A percentile compares a stretch with the other conserved stretches of the same genome.
phyloP scores from a whole-genome alignment of 2,329 filamentous ascomycete genomes.

The Sarocladium kiliense region DNA sequence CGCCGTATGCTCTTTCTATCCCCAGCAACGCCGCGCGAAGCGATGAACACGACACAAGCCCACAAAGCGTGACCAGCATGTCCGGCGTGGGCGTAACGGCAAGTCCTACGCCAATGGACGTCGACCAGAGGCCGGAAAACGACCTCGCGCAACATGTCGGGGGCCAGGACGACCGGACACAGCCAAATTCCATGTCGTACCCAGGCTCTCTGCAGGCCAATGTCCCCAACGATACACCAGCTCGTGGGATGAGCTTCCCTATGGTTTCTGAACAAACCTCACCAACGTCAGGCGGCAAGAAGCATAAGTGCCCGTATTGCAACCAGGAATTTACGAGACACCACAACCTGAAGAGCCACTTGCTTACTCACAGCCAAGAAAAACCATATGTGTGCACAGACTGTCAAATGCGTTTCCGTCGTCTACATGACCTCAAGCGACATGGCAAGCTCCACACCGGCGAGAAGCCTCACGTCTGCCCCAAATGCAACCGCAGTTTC shows the following conservation, averaged over 20 bases:
- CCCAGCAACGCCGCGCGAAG: slow-evolving; percentile 25
- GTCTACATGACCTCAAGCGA: slow-evolving; percentile 90
- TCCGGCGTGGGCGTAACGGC: slow-evolving; percentile 39
- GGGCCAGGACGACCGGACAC: slow-evolving; percentile 45
- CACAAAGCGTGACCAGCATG: slow-evolving; percentile 39
- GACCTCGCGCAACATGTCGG: slow-evolving; percentile 31
- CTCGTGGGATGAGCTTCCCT: slow-evolving; percentile 53
- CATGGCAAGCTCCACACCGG: slow-evolving; percentile 96
- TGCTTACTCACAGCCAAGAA: slow-evolving; percentile 96
- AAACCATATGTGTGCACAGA: slow-evolving; percentile 93
- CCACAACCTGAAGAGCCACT: slow-evolving; percentile 94
- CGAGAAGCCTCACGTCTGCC: slow-evolving; percentile 90
- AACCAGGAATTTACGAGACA: slow-evolving; percentile 95
- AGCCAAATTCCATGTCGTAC: slow-evolving; percentile 49
- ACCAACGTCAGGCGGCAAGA: slow-evolving; percentile 67
- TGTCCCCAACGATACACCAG: slow-evolving; percentile 35
- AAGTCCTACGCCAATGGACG: slow-evolving; percentile 50
- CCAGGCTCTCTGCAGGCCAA: slow-evolving; percentile 44
- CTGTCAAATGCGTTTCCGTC: slow-evolving; percentile 88
- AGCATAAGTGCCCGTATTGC: slow-evolving; percentile 96
- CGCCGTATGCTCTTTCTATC: slow-evolving; percentile 22
- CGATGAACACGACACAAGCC: slow-evolving; percentile 37
- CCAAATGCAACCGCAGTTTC: slow-evolving; percentile 91
- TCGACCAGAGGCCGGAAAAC: slow-evolving; percentile 39
- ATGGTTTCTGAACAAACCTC: slow-evolving; percentile 38